phyloP scores from a whole-genome alignment of 2,329 filamentous ascomycete species.

The Xylariaceae sp. region DNA sequence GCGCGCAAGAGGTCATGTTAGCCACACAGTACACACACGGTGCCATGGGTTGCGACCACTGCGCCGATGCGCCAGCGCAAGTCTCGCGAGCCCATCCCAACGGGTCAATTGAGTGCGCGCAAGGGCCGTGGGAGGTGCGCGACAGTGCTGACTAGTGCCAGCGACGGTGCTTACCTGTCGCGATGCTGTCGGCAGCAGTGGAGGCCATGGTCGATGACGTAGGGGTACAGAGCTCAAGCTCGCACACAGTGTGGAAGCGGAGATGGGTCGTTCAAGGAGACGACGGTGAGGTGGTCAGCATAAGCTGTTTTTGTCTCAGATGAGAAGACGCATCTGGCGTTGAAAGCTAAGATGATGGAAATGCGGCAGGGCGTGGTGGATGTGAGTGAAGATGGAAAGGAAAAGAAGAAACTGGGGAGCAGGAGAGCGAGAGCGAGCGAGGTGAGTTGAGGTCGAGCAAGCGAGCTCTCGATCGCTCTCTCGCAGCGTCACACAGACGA shows the following conservation, averaged over 20 bases:
- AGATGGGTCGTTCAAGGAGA: too few species aligned
- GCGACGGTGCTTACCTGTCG: conserved; percentile 21
- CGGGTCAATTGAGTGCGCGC: conserved; percentile 12
- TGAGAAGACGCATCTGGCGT: not conserved
- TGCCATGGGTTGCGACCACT: conserved; percentile 6
- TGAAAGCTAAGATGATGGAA: conserved; percentile 1
- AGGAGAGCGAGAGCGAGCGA: conserved; percentile 14
- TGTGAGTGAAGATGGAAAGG: conserved; percentile 6
- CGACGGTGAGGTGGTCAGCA: too few species aligned
- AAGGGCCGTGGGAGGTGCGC: conserved; percentile 9
- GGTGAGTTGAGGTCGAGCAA: conserved; percentile 23
- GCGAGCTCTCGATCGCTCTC: conserved; percentile 19
- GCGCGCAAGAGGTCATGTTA: conserved; percentile 11
- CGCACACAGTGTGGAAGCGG: conserved; percentile 14
- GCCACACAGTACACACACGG: conserved; percentile 17
- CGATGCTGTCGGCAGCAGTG: conserved; percentile 18
- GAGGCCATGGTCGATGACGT: conserved; percentile 30
- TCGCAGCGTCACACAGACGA: conserved; percentile 20
- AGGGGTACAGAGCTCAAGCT: conserved; percentile 14
- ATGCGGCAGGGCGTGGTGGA: conserved; percentile 1
- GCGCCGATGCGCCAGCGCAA: not conserved
- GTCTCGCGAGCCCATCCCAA: conserved; percentile 2
- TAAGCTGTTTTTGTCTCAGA: too few species aligned
- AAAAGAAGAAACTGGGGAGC: conserved; percentile 8
- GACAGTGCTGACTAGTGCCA: conserved; percentile 6